Conservation (phyloP, 2,329 filamentous ascomycete genomes). For the Hymenoscyphus occultus region DNA sequence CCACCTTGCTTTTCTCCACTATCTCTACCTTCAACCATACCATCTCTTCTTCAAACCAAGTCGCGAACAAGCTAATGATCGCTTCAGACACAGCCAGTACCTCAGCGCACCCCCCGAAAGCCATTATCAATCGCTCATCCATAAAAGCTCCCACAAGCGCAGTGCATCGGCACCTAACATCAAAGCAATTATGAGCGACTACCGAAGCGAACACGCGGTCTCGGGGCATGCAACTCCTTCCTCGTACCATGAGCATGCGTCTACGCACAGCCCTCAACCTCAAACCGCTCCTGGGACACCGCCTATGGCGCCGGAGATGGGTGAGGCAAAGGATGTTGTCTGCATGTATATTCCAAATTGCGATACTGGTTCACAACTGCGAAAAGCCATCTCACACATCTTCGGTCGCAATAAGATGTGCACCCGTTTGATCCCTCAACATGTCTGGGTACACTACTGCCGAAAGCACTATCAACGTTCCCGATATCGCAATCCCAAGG, state of each 20-base stretch:
- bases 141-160: conserved; percentile 23
- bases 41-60: background rate
- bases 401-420: conserved; percentile 81
- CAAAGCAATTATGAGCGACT: conserved; percentile 3
- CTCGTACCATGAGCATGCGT: conserved; percentile 29
- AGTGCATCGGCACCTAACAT: conserved; percentile 12
- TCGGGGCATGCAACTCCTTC: conserved; percentile 33
- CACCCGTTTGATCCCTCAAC: conserved; percentile 65
- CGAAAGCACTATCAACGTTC: conserved; percentile 79
- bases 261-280: conserved; percentile 20
- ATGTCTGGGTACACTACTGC: conserved; percentile 74
- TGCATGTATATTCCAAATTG: conserved; percentile 59
- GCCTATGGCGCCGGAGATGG: conserved; percentile 18
- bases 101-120: conserved; percentile 23
- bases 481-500: conserved; percentile 62
- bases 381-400: conserved; percentile 77
- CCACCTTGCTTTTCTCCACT: background rate
- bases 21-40: background rate
- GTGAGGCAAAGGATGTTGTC: conserved; percentile 17
- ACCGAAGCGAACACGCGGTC: background rate
- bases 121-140: conserved; percentile 19
- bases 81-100: conserved; percentile 20
- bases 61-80: conserved; percentile 12
- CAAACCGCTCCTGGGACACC: conserved; percentile 27
- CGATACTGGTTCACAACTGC: conserved; percentile 56